Base-by-base conservation (phyloP, 2,329 filamentous ascomycete genomes). In the Endoconidiophora polonica region DNA sequence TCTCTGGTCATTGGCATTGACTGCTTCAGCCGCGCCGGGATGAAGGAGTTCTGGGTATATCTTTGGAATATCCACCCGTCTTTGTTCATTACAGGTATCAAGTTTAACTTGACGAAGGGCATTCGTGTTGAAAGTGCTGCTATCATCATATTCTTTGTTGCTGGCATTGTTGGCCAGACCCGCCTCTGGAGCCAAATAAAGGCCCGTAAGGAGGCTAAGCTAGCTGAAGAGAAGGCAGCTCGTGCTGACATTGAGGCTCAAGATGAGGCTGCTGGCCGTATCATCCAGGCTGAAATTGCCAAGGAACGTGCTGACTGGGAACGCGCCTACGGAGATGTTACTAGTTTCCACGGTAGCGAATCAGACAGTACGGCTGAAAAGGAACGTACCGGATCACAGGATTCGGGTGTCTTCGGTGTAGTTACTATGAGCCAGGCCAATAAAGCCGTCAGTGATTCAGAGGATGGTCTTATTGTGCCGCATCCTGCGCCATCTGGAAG, bases 1-100 rank as follows among this genome's bases (percentile, higher is more conserved):
- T 77, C 77, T 2, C 71, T 82, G 1, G 75, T 94, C 12, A 65
- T 96, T 2, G 90, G 90, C 2, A 83, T 96, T 52, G 90, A 96
- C 62, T 94, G 86, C 63, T 93, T 90, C 58, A 90, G 81, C 58
- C 72, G 79, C 55, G 86, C 87, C n/a, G 90, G 90, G 0, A 68
- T 94, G 58, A 95, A 94, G 63, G 90, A 96, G 62, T 95, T 95
- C 57, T 96, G 90, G 90, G 74, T 86, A 4, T 96, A 93, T 61
- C 72, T 94, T 37, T 96, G 90, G 90, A 68, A 68, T 43, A 65
- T 96, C 38, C 95, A 95, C 62, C 69, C 78, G 40, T 72, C 83
- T 46, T 68, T 87, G 0, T 96, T 96, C 58, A 66, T 86, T 2
- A 74, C 77, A 37, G 82, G 83, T 1, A 70, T 72, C 44, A 86